phyloP scores from a whole-genome alignment of 2,329 filamentous ascomycete species.

The Fusarium graminum region DNA sequence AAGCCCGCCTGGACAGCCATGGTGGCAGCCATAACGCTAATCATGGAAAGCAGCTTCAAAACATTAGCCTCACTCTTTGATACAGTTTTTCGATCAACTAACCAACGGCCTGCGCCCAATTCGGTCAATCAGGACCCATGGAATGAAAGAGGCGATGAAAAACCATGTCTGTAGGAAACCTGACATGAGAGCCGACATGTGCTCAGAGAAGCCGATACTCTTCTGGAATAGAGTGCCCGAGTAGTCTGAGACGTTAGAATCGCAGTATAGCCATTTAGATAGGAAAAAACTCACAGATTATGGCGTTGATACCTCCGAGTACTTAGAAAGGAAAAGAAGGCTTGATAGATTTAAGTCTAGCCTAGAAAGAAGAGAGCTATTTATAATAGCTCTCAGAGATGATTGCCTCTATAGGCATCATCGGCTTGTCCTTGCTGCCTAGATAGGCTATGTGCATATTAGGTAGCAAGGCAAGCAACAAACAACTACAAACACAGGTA shows the following conservation, averaged over 20 bases:
- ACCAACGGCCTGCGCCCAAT: constrained; percentile 39
- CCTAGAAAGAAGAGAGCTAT: no score
- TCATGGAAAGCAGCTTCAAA: constrained; percentile 55
- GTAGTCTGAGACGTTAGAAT: constrained; percentile 52
- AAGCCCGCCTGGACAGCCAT: constrained; percentile 58
- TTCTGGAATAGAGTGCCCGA: constrained; percentile 61
- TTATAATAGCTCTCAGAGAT: no score
- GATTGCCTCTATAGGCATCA: no score
- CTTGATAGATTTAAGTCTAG: no score
- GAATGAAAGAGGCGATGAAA: constrained; percentile 58
- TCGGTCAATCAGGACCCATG: constrained; percentile 40
- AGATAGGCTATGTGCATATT: no score
- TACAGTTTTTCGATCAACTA: neutral
- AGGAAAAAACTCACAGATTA: constrained; percentile 54
- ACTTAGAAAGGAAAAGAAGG: no score
- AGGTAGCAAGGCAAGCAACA: no score
- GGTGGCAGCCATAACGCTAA: constrained; percentile 56
- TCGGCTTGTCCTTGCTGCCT: no score
- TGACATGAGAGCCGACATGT: constrained; percentile 64
- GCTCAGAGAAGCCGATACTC: constrained; percentile 57
- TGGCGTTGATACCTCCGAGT: constrained; percentile 64
- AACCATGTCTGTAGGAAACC: constrained; percentile 65
- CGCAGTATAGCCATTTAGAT: accelerated
- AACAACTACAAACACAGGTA: no score
- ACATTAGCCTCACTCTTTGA: neutral